Base-by-base conservation (phyloP, 768 basidiomycete species). In the Kwoniella sp. region DNA sequence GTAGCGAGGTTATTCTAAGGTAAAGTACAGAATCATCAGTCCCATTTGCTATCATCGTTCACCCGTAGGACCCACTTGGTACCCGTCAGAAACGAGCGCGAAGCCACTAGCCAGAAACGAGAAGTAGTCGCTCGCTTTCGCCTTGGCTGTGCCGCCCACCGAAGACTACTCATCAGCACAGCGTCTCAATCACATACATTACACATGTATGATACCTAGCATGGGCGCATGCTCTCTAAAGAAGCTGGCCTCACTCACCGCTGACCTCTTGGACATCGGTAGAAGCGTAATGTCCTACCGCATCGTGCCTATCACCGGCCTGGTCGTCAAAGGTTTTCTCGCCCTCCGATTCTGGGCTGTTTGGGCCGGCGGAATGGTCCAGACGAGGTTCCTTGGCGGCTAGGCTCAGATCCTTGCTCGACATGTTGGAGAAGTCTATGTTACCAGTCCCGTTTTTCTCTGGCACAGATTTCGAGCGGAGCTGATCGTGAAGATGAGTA, bases 21-120 rank as follows among this genome's bases (percentile, higher is more conserved):
- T 8, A 8, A 9, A 50, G 2, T 15, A 45, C n/a, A 26, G 13
- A 48, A 28, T 4, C 11, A 12, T n/a, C n/a, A 22, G 47, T 45
- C 48, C 41, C 41, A 28, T 55, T 37, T 23, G 34, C 23, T 22
- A 8, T 15, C 34, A 28, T 22, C 28, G 12, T 52, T 20, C 28
- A 12, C 34, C 5, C 11, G 11, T 7, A 29, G 17, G 53, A 55
- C 69, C 38, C 29, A 67, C 69, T 37, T 70, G 73, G 54, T 69
- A 71, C 2, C 73, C 73, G 50, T 74, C 73, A 15, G 73, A 74
- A 41, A 74, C 68, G 13, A 74, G 55, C 1, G 73, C 73, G 53
- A 71, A 74, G 20, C 73, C 73, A 34, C 55, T 64, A 47, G 73
- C 73, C 9, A 74, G 50, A 11, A 74, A 47, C 2, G 73, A 72